Conservation (phyloP, 371 early-diverging fungal species). For the Nematocida homosporus region DNA sequence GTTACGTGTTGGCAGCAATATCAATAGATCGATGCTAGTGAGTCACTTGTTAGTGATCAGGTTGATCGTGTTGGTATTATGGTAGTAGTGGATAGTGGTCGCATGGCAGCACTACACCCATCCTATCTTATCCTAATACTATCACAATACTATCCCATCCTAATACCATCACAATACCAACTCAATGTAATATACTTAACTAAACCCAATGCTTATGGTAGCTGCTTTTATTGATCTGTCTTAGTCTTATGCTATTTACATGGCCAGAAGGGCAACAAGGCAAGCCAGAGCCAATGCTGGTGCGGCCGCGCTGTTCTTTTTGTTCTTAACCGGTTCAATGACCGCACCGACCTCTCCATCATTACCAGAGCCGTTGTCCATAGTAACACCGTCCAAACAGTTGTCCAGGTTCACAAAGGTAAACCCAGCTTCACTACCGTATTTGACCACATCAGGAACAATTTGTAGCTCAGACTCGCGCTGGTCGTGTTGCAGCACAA, state of each 20-base stretch:
- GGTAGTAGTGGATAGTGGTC: too few relatives aligned
- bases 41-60: too few relatives aligned
- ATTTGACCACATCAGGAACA: conserved; percentile 59
- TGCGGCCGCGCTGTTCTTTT: conserved; percentile 28
- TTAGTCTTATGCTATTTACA: conserved; percentile 18
- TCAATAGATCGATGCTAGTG: too few relatives aligned
- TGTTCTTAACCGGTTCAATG: not conserved
- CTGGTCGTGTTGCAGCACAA: conserved; percentile 64
- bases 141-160: too few relatives aligned
- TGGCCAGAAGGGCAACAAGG: not conserved
- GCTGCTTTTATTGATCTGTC: conserved; percentile 3
- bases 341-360: not conserved
- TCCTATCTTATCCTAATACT: too few relatives aligned
- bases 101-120: too few relatives aligned
- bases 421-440: conserved; percentile 59
- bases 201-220: too few relatives aligned
- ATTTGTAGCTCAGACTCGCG: conserved; percentile 59
- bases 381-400: conserved; percentile 58
- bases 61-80: too few relatives aligned
- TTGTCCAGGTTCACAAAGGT: conserved; percentile 64
- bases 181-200: too few relatives aligned
- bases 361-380: conserved; percentile 9
- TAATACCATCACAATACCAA: too few relatives aligned
- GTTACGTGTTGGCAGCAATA: too few relatives aligned
- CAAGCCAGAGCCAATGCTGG: conserved; percentile 18